Evolutionary conservation across 2,329 filamentous ascomycete species (phyloP).

Genomic region (Colletotrichum euphorbiae): DNA sequence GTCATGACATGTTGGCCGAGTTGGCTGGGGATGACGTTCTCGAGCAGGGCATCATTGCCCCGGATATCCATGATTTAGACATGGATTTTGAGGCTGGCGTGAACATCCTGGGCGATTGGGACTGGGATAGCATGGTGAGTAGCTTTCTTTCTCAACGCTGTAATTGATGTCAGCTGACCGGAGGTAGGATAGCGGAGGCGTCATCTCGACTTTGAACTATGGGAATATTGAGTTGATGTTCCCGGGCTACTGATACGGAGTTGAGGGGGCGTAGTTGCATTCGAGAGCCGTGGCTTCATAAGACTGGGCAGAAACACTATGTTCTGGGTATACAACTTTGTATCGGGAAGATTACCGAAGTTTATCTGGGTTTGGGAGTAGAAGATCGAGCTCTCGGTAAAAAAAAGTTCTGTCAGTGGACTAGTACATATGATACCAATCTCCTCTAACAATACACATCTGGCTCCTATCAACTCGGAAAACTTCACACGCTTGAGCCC

Average conservation of each 20-base stretch:
- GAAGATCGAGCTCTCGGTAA: no score
- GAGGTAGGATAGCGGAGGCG: slow-evolving; percentile 25
- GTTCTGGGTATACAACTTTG: no score
- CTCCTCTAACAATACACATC: no score
- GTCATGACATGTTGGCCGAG: slow-evolving; percentile 49
- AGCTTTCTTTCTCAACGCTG: slow-evolving; percentile 43
- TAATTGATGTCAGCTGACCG: slow-evolving; percentile 41
- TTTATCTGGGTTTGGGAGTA: no score
- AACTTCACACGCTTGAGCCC: no score
- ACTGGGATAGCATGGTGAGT: slow-evolving; percentile 49
- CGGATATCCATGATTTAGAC: slow-evolving; percentile 29
- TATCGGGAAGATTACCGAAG: no score
- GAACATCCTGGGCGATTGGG: slow-evolving; percentile 45
- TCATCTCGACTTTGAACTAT: slow-evolving; percentile 18
- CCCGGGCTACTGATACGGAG: not conserved
- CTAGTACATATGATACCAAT: no score
- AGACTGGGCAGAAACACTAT: no score
- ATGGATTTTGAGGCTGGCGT: slow-evolving; percentile 31
- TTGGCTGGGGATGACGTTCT: slow-evolving; percentile 45
- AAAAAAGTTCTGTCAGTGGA: no score
- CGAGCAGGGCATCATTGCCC: slow-evolving; percentile 13
- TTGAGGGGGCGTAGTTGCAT: no score
- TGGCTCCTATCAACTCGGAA: no score
- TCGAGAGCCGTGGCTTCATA: no score
- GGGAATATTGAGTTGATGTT: slow-evolving; percentile 18